A percentile compares a stretch with the other conserved stretches of the same genome.
These are phyloP conservation scores for Fusarium setosum DNA, from an alignment of 2,329 filamentous ascomycete species.

Conservation along the genomic window DNA sequence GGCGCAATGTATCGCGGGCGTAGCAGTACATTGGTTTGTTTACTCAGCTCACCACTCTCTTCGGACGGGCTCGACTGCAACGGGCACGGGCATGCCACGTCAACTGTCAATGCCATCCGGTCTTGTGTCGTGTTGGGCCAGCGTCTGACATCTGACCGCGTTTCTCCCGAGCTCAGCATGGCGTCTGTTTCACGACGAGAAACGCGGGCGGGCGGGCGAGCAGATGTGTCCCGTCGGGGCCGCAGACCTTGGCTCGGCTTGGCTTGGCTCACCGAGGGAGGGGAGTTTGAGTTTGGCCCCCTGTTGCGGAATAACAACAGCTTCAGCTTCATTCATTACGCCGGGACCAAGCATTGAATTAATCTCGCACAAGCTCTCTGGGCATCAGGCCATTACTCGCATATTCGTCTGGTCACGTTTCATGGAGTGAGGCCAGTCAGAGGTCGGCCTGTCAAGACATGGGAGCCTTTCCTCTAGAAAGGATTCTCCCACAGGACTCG, in stretches of 20 bases:
- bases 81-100: slow-evolving; percentile 37
- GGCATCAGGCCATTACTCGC: slow-evolving; percentile 40
- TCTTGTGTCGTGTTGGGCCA: slow-evolving; percentile 14
- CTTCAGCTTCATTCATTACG: background rate
- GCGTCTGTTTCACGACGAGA: slow-evolving; percentile 30
- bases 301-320: slow-evolving; percentile 2
- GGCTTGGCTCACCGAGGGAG: background rate
- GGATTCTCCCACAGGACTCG: slow-evolving; percentile 3
- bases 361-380: slow-evolving; percentile 37
- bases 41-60: slow-evolving; percentile 1
- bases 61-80: background rate
- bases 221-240: background rate
- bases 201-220: background rate
- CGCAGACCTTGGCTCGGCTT: background rate
- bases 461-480: slow-evolving; percentile 18
- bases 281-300: background rate
- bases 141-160: slow-evolving; percentile 19
- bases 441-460: slow-evolving; percentile 15
- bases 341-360: slow-evolving; percentile 33
- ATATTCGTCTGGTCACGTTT: slow-evolving; percentile 43
- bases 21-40: slow-evolving; percentile 21
- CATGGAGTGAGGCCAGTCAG: slow-evolving; percentile 22
- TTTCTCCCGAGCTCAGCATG: slow-evolving; percentile 8
- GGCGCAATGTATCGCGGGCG: slow-evolving; percentile 5
- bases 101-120: slow-evolving; percentile 30